Base-by-base conservation (phyloP, 257 asterid species). In the Ligustrum vulgare region DNA sequence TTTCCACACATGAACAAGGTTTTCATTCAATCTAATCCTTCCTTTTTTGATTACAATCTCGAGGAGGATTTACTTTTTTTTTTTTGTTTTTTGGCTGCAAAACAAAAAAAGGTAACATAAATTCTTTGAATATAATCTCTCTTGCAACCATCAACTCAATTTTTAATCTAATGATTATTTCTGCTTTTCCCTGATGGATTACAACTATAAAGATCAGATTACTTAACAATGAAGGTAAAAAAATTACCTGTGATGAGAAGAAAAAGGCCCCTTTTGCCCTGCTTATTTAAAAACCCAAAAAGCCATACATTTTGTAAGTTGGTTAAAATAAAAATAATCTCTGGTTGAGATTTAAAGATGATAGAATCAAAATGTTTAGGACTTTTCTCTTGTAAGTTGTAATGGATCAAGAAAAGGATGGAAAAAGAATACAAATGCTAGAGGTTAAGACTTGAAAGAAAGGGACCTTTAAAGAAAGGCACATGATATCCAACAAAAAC, bases 401-500 rank as follows among this genome's bases (percentile, higher is more conserved):
- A 56, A 56, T 56, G 64, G 31, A 51, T 5, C 32, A 58, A 58
- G 66, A 58, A 22, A 58, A 18, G 8, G 33, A 22, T 20, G 11
- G 66, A 11, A 60, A 20, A 7, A 25, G 67, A 15, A 60, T 22
- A 60, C 35, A 60, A 23, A 10, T 60, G 67, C 34, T 8, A 60
- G 34, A 60, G 67, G 35, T 10, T 23, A 23, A 60, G 31, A 28
- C 31, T 28, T 28, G 1, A 28, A 35, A 60, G 35, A 23, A 25
- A 60, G 16, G 67, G 35, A 33, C 6, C n/a, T 16, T n/a, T 6
- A 51, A 51, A n/a, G 25, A n/a, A 51, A 60, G 13, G 67, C 67
- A 60, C 35, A 60, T 60, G 67, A 60, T 60, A 25, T 60, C 69
- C 81, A 75, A 82, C 83, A 71, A 18, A 56, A 80, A 51, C 18